Evolutionary conservation across 2,329 filamentous ascomycete genomes (phyloP).

Genomic region (Ceratocystiopsis minuta): DNA sequence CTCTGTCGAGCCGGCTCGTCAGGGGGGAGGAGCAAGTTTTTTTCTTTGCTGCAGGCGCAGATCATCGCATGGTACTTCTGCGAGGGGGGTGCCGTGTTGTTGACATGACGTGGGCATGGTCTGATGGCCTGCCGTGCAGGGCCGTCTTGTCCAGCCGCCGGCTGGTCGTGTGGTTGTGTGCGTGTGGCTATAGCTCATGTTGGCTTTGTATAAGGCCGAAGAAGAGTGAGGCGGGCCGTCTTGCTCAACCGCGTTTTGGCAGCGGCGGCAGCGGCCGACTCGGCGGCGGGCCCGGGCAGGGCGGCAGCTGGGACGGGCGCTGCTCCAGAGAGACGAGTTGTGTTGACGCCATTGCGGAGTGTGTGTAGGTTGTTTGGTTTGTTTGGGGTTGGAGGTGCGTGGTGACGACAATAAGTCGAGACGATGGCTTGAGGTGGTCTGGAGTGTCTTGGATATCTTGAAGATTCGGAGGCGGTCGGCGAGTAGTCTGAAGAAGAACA

Average conservation of each 20-base stretch:
- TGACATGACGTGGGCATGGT: too few relatives aligned
- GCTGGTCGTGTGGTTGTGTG: too few relatives aligned
- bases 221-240: too few relatives aligned
- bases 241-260: slow-evolving; percentile 36
- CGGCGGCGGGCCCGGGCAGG: slow-evolving; percentile 47
- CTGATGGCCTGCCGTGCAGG: too few relatives aligned
- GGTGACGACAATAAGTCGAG: background rate
- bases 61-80: background rate
- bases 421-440: too few relatives aligned
- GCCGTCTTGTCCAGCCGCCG: too few relatives aligned
- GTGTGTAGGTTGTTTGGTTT: background rate
- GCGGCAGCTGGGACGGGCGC: slow-evolving; percentile 47
- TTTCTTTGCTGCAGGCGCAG: slow-evolving; percentile 8
- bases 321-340: slow-evolving; percentile 34
- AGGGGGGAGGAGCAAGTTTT: background rate
- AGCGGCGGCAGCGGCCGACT: slow-evolving; percentile 47
- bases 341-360: slow-evolving; percentile 8
- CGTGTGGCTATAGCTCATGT: too few relatives aligned
- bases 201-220: too few relatives aligned
- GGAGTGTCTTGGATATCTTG: too few relatives aligned
- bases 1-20: slow-evolving; percentile 2
- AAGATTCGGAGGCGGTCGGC: too few relatives aligned
- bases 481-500: background rate
- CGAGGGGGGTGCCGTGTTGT: too few relatives aligned
- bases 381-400: background rate